Conservation (phyloP, 441 rosid genomes). For the Croton setiger region DNA sequence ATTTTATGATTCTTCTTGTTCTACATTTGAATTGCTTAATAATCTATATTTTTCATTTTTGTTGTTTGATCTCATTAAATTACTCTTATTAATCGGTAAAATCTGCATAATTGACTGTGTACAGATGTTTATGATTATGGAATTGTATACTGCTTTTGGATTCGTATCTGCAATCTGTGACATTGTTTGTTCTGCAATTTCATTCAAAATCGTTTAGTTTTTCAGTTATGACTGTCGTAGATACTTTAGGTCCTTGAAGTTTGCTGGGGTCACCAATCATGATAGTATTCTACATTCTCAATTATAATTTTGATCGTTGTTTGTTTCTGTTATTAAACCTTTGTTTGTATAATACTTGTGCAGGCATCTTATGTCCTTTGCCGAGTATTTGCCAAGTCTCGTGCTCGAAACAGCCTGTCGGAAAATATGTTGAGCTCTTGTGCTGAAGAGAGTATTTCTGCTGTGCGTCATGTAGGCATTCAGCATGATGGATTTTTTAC, state of each 20-base stretch:
- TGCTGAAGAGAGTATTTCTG: slow-evolving; percentile 42
- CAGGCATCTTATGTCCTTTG: slow-evolving; percentile 57
- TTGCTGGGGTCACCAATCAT: neutral
- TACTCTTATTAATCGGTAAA: neutral
- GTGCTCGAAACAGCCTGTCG: slow-evolving; percentile 28
- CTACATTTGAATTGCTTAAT: neutral
- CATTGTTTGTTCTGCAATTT: neutral
- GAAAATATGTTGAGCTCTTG: slow-evolving; percentile 33
- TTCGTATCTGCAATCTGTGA: neutral
- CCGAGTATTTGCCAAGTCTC: slow-evolving; percentile 41
- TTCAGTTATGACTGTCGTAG: neutral
- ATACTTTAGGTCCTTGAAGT: neutral
- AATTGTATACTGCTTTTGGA: neutral
- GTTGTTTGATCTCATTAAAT: neutral
- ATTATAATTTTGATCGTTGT: neutral
- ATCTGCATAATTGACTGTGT: neutral
- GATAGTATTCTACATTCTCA: neutral
- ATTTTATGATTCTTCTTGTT: neutral
- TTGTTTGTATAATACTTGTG: slow-evolving; percentile 4
- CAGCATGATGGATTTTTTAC: slow-evolving; percentile 38
- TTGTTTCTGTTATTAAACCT: slow-evolving; percentile 8
- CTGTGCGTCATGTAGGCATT: slow-evolving; percentile 33
- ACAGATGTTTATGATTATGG: neutral
- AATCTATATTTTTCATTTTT: neutral
- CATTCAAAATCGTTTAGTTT: neutral